Conservation (phyloP, 1,284 basidiomycete species). For the Apiotrichum gamsii region DNA sequence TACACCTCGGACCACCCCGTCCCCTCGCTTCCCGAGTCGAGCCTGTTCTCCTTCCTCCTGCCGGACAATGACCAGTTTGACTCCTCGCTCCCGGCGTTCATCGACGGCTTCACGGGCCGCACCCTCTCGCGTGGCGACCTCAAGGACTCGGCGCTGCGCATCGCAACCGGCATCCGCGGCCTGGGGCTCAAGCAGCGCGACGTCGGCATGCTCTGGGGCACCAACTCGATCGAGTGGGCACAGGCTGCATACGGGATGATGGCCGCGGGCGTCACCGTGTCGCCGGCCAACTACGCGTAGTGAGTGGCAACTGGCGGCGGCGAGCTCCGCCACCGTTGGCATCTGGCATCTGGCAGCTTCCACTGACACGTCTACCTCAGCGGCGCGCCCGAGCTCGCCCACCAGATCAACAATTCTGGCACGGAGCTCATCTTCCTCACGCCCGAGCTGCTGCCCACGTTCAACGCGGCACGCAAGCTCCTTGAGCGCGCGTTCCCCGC, state of each 20-base stretch:
- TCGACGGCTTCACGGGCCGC: slow-evolving; percentile 59
- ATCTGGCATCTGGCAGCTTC: not conserved
- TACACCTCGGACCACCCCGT: slow-evolving; percentile 21
- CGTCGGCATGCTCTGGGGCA: slow-evolving; percentile 36
- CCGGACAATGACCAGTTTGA: slow-evolving; percentile 27
- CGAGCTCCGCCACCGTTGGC: too few relatives aligned
- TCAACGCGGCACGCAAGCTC: slow-evolving; percentile 20
- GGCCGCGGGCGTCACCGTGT: slow-evolving; percentile 30
- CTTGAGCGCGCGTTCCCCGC: slow-evolving; percentile 7
- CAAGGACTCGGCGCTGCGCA: slow-evolving; percentile 54
- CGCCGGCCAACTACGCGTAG: slow-evolving; percentile 41
- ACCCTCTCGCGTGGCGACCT: slow-evolving; percentile 57
- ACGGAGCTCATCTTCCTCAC: slow-evolving; percentile 56
- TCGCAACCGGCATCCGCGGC: slow-evolving; percentile 54
- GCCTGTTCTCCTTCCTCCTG: slow-evolving; percentile 13
- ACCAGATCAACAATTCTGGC: slow-evolving; percentile 52
- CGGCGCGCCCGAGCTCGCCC: slow-evolving; percentile 40
- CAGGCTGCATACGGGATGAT: slow-evolving; percentile 56
- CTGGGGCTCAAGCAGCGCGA: slow-evolving; percentile 30
- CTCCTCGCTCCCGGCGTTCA: slow-evolving; percentile 43
- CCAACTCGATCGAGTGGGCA: slow-evolving; percentile 61
- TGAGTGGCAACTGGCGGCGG: too few relatives aligned
- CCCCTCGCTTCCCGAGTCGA: slow-evolving; percentile 31
- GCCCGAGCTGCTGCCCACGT: slow-evolving; percentile 51
- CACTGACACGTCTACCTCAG: slow-evolving; percentile 17